phyloP scores from a whole-genome alignment of 2,329 filamentous ascomycete genomes.

The Venturia nashicola region DNA sequence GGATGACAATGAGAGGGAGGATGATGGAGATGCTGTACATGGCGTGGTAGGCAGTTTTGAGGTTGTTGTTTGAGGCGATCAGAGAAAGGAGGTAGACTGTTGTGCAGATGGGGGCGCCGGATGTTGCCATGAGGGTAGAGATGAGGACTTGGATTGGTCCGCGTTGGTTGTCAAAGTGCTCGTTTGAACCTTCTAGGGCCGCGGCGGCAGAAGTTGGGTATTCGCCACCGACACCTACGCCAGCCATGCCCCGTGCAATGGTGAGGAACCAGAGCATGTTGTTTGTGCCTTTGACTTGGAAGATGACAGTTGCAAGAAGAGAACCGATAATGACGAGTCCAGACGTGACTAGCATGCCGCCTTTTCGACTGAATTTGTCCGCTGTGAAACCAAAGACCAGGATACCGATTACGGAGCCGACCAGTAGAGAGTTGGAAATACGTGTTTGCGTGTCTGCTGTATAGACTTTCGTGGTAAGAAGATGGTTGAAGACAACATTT shows the following conservation, averaged over 20 bases:
- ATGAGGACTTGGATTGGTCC: constrained; percentile 47
- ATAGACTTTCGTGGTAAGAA: constrained; percentile 28
- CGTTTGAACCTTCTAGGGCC: constrained; percentile 42
- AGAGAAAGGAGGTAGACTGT: constrained; percentile 39
- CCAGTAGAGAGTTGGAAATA: constrained; percentile 42
- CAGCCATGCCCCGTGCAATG: constrained; percentile 28
- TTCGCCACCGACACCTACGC: constrained; percentile 35
- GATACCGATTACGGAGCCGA: constrained; percentile 46
- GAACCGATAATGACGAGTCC: constrained; percentile 35
- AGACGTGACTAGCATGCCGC: constrained; percentile 36
- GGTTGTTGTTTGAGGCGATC: constrained; percentile 22
- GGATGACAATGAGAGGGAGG: constrained; percentile 40
- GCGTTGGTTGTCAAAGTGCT: constrained; percentile 32
- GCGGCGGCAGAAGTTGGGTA: constrained; percentile 40
- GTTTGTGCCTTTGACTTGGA: constrained; percentile 29
- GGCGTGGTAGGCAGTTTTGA: constrained; percentile 28
- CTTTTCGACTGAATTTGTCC: constrained; percentile 38
- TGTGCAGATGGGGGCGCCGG: constrained; percentile 38
- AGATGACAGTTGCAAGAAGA: constrained; percentile 26
- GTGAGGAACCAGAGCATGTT: constrained; percentile 42
- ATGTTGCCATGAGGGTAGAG: constrained; percentile 38
- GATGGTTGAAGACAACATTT: constrained; percentile 13
- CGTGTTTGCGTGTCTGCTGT: constrained; percentile 35
- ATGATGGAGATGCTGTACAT: constrained; percentile 33
- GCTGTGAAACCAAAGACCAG: constrained; percentile 39